These are phyloP conservation scores for Viridothelium virens DNA, from an alignment of 495 filamentous ascomycete genomes.

Conservation along the genomic window DNA sequence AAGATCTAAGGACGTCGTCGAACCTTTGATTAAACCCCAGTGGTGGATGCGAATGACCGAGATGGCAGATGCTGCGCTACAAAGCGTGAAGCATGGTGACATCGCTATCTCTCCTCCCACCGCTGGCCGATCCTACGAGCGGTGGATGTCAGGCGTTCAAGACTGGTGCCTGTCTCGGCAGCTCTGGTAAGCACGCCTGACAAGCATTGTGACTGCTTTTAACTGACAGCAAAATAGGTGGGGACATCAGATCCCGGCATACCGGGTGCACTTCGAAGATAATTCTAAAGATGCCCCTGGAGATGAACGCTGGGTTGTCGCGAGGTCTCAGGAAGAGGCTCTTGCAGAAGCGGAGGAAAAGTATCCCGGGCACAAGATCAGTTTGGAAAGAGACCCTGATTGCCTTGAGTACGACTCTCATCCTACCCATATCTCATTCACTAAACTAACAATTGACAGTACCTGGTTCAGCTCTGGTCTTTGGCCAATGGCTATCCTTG, in stretches of 20 bases:
- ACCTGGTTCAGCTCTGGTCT: slow-evolving; percentile 78
- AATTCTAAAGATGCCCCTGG: slow-evolving; percentile 49
- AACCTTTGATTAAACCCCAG: slow-evolving; percentile 72
- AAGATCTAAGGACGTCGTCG: slow-evolving; percentile 73
- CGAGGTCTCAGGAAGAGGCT: slow-evolving; percentile 52
- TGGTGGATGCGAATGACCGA: slow-evolving; percentile 73
- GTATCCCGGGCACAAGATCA: too few species aligned
- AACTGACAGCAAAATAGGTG: slow-evolving; percentile 33
- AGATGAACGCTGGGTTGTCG: slow-evolving; percentile 59
- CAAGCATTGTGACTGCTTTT: too few species aligned
- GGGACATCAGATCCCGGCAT: slow-evolving; percentile 73
- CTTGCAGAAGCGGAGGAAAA: slow-evolving; percentile 40
- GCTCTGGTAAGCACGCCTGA: slow-evolving; percentile 46
- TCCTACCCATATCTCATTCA: too few species aligned
- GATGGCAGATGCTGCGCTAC: slow-evolving; percentile 54
- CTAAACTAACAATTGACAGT: not conserved
- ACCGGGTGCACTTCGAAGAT: slow-evolving; percentile 62
- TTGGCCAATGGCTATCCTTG: slow-evolving; percentile 75
- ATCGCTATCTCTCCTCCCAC: slow-evolving; percentile 63
- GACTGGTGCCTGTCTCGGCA: slow-evolving; percentile 80
- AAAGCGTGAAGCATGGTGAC: slow-evolving; percentile 59
- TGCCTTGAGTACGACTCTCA: slow-evolving; percentile 47
- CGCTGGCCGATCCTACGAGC: slow-evolving; percentile 61
- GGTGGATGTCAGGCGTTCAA: slow-evolving; percentile 65
- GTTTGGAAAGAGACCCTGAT: slow-evolving; percentile 58